phyloP scores from a whole-genome alignment of 495 filamentous ascomycete species.

The Penicillium paradoxum region DNA sequence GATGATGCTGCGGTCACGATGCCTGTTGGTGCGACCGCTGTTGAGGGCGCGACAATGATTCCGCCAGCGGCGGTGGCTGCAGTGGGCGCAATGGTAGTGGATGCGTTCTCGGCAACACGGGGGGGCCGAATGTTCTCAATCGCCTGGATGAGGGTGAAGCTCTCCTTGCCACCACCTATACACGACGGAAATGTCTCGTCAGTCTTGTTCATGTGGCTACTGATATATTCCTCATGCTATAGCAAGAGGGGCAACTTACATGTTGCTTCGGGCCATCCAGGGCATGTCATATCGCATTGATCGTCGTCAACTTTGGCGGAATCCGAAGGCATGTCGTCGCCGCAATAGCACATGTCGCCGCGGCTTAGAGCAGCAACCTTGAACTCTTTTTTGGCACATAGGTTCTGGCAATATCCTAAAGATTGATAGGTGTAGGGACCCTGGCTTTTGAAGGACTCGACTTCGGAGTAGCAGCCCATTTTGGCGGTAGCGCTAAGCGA shows the following conservation, averaged over 20 bases:
- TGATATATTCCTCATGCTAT: background rate
- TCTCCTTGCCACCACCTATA: constrained; percentile 32
- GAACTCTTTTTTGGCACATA: constrained; percentile 24
- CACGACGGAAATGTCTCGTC: background rate
- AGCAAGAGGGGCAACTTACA: constrained; percentile 25
- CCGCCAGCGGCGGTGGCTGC: constrained; percentile 17
- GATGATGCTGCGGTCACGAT: constrained; percentile 18
- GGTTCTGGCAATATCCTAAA: constrained; percentile 24
- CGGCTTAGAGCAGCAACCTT: constrained; percentile 28
- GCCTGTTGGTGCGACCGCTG: constrained; percentile 6
- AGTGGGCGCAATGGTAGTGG: constrained; percentile 2
- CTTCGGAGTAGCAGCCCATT: constrained; percentile 34
- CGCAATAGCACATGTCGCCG: constrained; percentile 35
- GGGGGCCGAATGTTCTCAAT: background rate
- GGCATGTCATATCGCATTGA: constrained; percentile 30
- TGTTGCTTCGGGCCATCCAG: constrained; percentile 25
- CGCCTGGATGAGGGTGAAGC: constrained; percentile 26
- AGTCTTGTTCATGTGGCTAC: background rate
- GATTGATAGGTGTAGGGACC: constrained; percentile 29
- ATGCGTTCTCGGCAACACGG: background rate
- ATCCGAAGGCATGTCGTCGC: constrained; percentile 26
- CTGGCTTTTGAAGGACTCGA: constrained; percentile 18
- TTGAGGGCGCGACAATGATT: constrained; percentile 30
- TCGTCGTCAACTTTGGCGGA: constrained; percentile 27
- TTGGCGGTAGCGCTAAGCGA: constrained; percentile 6